Evolutionary conservation across 371 early-diverging fungal genomes (phyloP).

Genomic region (Mortierella sp.): DNA sequence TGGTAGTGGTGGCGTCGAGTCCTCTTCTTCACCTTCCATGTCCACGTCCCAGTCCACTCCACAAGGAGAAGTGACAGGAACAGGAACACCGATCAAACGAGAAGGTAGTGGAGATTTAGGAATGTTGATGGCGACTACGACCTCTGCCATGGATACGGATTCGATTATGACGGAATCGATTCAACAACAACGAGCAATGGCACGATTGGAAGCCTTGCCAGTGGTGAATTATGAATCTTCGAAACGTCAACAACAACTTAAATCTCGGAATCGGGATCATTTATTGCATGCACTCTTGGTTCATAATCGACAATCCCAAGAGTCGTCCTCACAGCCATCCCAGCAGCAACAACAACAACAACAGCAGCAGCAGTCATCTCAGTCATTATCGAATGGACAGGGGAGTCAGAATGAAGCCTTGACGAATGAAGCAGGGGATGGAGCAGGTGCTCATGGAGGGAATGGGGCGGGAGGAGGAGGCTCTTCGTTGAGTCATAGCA

Average conservation of each 20-base stretch:
- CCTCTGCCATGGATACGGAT: background rate
- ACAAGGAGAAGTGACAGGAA: background rate
- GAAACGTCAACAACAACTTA: constrained; percentile 53
- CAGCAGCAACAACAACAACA: background rate
- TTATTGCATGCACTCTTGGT: background rate
- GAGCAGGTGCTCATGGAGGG: background rate
- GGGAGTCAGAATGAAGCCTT: constrained; percentile 17
- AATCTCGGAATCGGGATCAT: constrained; percentile 17
- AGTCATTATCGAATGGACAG: constrained; percentile 4
- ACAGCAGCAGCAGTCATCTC: background rate
- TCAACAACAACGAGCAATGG: constrained; percentile 7
- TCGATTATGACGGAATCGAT: background rate
- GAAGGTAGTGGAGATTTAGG: constrained; percentile 9
- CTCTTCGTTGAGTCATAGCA: background rate
- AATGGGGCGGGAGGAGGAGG: background rate
- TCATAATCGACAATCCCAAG: background rate
- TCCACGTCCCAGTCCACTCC: too few relatives aligned
- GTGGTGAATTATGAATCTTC: constrained; percentile 66
- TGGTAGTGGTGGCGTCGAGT: background rate
- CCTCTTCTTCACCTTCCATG: too few relatives aligned
- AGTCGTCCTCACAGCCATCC: constrained; percentile 5
- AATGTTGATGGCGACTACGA: constrained; percentile 4
- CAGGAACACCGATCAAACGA: constrained; percentile 4
- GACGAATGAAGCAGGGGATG: constrained; percentile 2
- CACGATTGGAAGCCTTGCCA: constrained; percentile 53